Base-by-base conservation (phyloP, 768 basidiomycete species). In the Lyophyllum atratum region DNA sequence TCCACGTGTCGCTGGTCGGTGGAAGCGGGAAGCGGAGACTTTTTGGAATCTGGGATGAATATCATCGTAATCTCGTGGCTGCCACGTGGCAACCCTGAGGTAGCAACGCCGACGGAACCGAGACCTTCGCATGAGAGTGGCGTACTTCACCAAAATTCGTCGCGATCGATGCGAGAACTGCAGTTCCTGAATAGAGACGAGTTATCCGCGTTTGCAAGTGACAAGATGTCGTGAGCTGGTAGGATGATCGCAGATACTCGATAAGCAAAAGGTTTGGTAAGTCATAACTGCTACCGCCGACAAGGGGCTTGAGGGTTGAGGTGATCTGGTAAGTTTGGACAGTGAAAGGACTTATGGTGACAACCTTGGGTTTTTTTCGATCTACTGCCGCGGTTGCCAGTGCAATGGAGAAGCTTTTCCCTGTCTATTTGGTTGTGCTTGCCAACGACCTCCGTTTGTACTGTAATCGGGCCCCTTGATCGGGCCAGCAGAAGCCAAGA, bases 381-480 rank as follows among this genome's bases (percentile, higher is more conserved):
- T 37, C 19, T 29, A 17, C 14, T 29, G 46, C 46, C 15, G 26
- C 28, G 29, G 25, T 43, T 49, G n/a, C n/a, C n/a, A n/a, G n/a
- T n/a, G 47, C 6, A 21, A 24, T 12, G 47, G n/a, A 42, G 25
- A n/a, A 21, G 31, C 29, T 15, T 31, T 7, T 31, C 5, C n/a
- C 14, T 4, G 9, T 2, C 10, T 15, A 44, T 50, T 51, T 50
- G 55, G 29, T 15, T 9, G 3, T 44, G 42, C 19, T 50, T 51
- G 29, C 31, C 40, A 33, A 10, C 49, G 25, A 54, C 52, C 43
- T 34, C 52, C 52, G 52, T 46, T 48, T 46, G 39, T 40, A 40
- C 11, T 15, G 3, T 8, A 6, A 42, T 19, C n/a, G 40, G n/a
- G 4, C n/a, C 40, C 21, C 14, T 42, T 42, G 9, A 42, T 42